Conservation (phyloP, 2,329 filamentous ascomycete species). For the Catunica adiposa region DNA sequence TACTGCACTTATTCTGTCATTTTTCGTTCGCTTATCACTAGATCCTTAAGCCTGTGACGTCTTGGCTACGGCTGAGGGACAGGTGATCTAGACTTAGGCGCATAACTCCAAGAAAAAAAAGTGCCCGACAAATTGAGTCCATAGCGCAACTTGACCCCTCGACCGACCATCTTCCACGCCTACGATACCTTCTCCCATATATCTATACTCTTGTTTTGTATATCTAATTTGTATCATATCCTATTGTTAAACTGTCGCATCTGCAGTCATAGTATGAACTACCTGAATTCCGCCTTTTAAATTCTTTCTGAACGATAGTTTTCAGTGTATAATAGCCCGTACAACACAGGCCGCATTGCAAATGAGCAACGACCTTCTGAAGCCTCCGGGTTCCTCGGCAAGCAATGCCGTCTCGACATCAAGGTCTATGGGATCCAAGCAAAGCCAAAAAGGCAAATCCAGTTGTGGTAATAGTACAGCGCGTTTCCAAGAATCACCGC, state of each 20-base stretch:
- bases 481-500: not conserved
- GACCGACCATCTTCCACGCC: not conserved
- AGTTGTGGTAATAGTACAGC: slow-evolving; percentile 12
- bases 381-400: slow-evolving; percentile 12
- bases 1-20: not conserved
- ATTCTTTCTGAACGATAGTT: not conserved
- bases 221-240: not conserved
- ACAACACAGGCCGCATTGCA: not conserved
- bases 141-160: not conserved
- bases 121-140: not conserved
- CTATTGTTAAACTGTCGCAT: not conserved
- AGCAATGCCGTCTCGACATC: slow-evolving; percentile 11
- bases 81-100: not conserved
- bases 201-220: not conserved
- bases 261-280: not conserved
- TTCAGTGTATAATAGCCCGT: not conserved
- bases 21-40: not conserved
- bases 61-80: not conserved
- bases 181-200: not conserved
- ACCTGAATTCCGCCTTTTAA: not conserved
- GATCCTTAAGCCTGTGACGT: not conserved
- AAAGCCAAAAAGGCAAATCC: slow-evolving; percentile 1
- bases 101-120: not conserved
- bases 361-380: slow-evolving; percentile 12
- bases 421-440: not conserved